phyloP scores from a whole-genome alignment of 345 rosid species.

The Eucalyptus polybractea region DNA sequence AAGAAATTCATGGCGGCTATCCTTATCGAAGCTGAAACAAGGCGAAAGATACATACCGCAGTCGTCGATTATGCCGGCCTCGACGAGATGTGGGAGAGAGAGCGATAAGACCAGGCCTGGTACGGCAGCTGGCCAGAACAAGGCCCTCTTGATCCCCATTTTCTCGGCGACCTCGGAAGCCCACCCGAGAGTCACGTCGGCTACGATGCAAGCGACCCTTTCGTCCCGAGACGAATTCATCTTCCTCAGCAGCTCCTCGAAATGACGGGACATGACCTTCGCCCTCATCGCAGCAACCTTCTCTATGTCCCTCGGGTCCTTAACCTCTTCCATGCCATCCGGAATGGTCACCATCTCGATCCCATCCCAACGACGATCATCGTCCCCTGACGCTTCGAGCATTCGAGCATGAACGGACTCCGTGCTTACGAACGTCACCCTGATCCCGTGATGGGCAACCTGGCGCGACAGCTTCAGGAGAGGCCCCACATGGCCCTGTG shows the following conservation, averaged over 20 bases:
- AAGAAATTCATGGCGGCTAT: background rate
- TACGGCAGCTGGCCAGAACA: background rate
- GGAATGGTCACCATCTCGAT: conserved; percentile 10
- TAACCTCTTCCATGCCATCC: background rate
- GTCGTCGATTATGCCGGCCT: background rate
- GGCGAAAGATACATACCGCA: conserved; percentile 2
- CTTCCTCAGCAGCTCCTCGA: conserved; percentile 6
- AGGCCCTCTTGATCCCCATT: background rate
- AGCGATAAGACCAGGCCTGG: background rate
- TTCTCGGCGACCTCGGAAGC: conserved; percentile 7
- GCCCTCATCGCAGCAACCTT: background rate
- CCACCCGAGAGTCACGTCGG: conserved; percentile 12
- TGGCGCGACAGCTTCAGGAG: conserved; percentile 17
- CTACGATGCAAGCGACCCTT: conserved; percentile 7
- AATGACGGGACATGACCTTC: background rate
- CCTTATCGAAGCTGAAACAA: background rate
- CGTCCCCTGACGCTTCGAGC: background rate
- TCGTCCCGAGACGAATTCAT: background rate
- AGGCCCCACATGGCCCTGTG: conserved; percentile 20
- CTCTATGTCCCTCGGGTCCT: background rate
- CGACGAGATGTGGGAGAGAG: background rate
- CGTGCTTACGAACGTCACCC: conserved; percentile 21
- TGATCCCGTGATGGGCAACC: conserved; percentile 15
- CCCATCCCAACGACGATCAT: background rate
- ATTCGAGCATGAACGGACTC: conserved; percentile 2